Evolutionary conservation across 2,329 filamentous ascomycete genomes (phyloP), one percentile per base, ranked within the genome.

Genomic region (Xylaria sp.): DNA sequence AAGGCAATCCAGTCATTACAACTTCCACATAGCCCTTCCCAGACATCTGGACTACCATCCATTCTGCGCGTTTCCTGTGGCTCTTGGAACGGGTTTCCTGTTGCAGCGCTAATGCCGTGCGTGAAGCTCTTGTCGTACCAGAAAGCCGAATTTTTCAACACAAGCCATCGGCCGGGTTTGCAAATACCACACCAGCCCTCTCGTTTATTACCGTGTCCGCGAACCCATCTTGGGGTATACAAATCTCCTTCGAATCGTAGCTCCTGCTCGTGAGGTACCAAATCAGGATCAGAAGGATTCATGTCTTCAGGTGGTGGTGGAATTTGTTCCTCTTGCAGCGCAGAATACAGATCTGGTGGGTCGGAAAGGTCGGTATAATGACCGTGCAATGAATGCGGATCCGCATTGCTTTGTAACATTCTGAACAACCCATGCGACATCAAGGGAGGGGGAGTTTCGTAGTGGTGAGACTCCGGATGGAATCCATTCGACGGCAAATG

Each of bases 61-160:
- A 92, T 93, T 59, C 92, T 87, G 67, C 92, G 85, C 25, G 89
- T 92, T 76, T 93, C 88, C 70, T 91, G 88, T 2, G 93, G 93
- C 73, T 92, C 90, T 78, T 93, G 90, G 82, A 96, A 95, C 3
- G 91, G 89, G 71, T 87, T 90, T 28, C 93, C 93, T 0, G 93
- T 95, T 3, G 92, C 91, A 34, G 92, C 93, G 77, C 91, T 94
- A 79, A 97, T 93, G 59, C 93, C 93, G 77, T 97, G 94, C 1
- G 92, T 93, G 79, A 96, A 97, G 66, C 91, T 93, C 84, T 96
- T 95, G 83, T 97, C 93, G 80, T 97, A 97, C 93, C 94, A 97
- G 80, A 93, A 97, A 7, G 93, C 93, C 65, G 92, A 94, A 82
- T 97, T 96, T 84, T 96, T 97, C 68, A 97, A 84, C 18, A 94